Base-by-base conservation (phyloP, 371 early-diverging fungal species). In the Circinella umbellata region DNA sequence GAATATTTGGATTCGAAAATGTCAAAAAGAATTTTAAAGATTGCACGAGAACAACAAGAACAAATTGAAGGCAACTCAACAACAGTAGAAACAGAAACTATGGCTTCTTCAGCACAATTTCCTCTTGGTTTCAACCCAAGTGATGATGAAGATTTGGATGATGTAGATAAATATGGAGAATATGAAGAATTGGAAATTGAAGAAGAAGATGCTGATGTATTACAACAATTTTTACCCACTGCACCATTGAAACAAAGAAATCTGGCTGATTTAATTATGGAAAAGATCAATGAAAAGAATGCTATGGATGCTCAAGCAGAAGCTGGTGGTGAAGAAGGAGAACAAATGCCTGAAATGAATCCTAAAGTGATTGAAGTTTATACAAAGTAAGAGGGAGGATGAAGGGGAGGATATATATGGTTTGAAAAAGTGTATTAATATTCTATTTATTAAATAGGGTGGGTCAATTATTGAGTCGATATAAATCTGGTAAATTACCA, bases 351-450 rank as follows among this genome's bases (percentile, higher is more conserved):
- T 65, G 79, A 86, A 6, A 69, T 96, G 72, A 91, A 95, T 75
- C 94, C 95, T 49, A 97, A 97, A 80, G 90, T 99, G 15, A 88
- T 95, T 47, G 95, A 97, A 78, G 98, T 96, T 42, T 99, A 99
- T 78, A 88, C 94, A 69, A 96, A 98, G 92, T 91, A 86, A 61
- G 78, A 70, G 9, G 36, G 7, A 5, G 8, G 51, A 3, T 65
- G 15, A 54, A n/a, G 15, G 34, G 39, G 57, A 3, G n/a, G 36
- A 11, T 9, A 20, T 17, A 10, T 18, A 13, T 65, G 18, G 17
- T 15, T 8, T 4, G 4, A 18, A 51, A 14, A 51, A 15, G 51
- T n/a, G n/a, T n/a, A n/a, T n/a, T n/a, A n/a, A n/a, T n/a, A n/a
- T n/a, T n/a, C n/a, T n/a, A n/a, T n/a, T n/a, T n/a, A 15, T 35